These are phyloP conservation scores for Heterobasidion irregulare DNA, from an alignment of 1,284 basidiomycete genomes.

Conservation along the genomic window DNA sequence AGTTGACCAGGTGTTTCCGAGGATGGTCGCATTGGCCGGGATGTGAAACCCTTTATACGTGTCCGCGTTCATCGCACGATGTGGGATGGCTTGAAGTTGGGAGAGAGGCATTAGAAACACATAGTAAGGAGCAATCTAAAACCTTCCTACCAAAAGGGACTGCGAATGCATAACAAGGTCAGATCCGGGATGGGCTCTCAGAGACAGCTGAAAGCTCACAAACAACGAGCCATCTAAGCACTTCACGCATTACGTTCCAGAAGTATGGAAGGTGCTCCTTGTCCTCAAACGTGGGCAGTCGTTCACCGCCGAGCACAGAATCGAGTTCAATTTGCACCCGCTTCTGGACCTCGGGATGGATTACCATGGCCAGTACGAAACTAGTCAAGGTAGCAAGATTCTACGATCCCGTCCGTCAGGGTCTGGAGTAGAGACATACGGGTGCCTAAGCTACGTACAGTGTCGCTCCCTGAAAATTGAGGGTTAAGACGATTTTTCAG, in stretches of 20 bases:
- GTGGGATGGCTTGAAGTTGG: conserved; percentile 4
- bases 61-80: conserved; percentile 23
- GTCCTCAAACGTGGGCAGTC: conserved; percentile 34
- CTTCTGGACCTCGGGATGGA: conserved; percentile 28
- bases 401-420: conserved; percentile 15
- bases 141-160: background rate
- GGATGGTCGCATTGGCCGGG: conserved; percentile 29
- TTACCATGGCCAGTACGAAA: conserved; percentile 30
- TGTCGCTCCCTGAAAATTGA: background rate
- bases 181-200: background rate
- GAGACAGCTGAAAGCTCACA: background rate
- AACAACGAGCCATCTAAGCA: conserved; percentile 17
- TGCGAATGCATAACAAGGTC: background rate
- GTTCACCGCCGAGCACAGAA: conserved; percentile 23
- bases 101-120: background rate
- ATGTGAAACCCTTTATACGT: conserved; percentile 34
- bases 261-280: conserved; percentile 29
- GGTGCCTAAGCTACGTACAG: background rate
- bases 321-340: conserved; percentile 35
- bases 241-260: conserved; percentile 30
- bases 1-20: conserved; percentile 34
- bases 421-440: background rate
- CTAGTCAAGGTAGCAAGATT: conserved; percentile 32
- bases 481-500: background rate
- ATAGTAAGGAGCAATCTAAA: background rate